Evolutionary conservation across 2,329 filamentous ascomycete genomes (phyloP).

Genomic region (Cordyceps tenuipes): DNA sequence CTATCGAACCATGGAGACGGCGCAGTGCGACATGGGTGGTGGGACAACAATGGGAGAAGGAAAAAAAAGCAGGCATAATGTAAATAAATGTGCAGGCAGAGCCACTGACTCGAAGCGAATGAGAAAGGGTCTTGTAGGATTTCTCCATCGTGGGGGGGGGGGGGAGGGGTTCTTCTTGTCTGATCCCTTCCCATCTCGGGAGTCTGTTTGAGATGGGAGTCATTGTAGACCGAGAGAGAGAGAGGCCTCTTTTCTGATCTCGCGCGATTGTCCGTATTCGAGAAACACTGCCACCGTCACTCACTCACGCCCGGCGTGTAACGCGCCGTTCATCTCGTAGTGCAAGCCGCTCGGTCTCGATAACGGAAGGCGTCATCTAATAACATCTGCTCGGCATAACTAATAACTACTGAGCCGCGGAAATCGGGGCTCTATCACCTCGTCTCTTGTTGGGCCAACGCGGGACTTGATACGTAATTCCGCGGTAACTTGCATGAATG

Average conservation of each 20-base stretch:
- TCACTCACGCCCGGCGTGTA: background rate
- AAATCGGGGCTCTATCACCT: too few species aligned
- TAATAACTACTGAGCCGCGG: too few species aligned
- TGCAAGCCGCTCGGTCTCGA: background rate
- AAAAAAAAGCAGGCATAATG: too few species aligned
- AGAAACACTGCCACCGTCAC: background rate
- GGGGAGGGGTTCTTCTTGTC: too few species aligned
- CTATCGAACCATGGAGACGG: background rate
- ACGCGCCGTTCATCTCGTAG: background rate
- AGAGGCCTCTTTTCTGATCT: too few species aligned
- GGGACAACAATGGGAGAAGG: background rate
- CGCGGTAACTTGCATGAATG: background rate
- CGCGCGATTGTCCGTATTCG: slow-evolving; percentile 1
- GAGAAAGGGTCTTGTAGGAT: background rate
- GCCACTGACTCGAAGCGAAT: background rate
- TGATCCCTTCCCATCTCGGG: background rate
- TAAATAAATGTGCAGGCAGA: slow-evolving; percentile 1
- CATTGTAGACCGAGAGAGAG: too few species aligned
- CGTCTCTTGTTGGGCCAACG: too few species aligned
- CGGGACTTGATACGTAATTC: background rate
- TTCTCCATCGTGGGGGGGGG: too few species aligned
- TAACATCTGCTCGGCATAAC: too few species aligned
- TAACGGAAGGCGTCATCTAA: too few species aligned
- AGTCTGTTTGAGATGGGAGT: slow-evolving; percentile 3
- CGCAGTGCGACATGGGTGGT: slow-evolving; percentile 3